Evolutionary conservation across 208 protist genomes (phyloP).

Genomic region (Leishmania braziliensis): DNA sequence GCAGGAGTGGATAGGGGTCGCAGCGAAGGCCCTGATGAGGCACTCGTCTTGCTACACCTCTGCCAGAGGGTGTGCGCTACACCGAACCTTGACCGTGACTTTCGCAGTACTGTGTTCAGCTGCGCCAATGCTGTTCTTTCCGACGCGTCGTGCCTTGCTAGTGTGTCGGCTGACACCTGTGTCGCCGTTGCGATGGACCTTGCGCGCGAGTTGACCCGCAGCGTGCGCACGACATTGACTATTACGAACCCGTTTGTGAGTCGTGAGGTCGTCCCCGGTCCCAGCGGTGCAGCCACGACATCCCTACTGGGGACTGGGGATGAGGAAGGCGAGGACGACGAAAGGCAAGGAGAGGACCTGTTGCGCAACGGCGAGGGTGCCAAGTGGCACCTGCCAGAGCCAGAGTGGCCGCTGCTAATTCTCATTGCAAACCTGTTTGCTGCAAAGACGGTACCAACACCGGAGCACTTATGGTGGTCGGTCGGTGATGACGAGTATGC

Average conservation of each 20-base stretch:
- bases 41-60: slow-evolving; percentile 16
- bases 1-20: background rate
- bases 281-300: background rate
- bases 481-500: slow-evolving; percentile 65
- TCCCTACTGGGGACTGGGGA: background rate
- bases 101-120: slow-evolving; percentile 32
- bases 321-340: slow-evolving; percentile 31
- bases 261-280: slow-evolving; percentile 3
- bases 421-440: slow-evolving; percentile 62
- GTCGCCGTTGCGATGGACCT: slow-evolving; percentile 14
- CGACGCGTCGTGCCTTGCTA: background rate
- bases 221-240: slow-evolving; percentile 22
- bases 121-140: slow-evolving; percentile 31
- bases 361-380: slow-evolving; percentile 59
- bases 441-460: slow-evolving; percentile 29
- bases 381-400: slow-evolving; percentile 72
- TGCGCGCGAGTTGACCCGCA: slow-evolving; percentile 29
- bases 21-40: slow-evolving; percentile 3
- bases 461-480: slow-evolving; percentile 80
- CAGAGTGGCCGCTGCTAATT: slow-evolving; percentile 65
- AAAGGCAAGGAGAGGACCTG: slow-evolving; percentile 33
- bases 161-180: slow-evolving; percentile 4
- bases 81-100: slow-evolving; percentile 20
- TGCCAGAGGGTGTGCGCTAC: slow-evolving; percentile 29
- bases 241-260: slow-evolving; percentile 37